Evolutionary conservation across 768 basidiomycete genomes (phyloP).

Genomic region (Termitomyces sp.): DNA sequence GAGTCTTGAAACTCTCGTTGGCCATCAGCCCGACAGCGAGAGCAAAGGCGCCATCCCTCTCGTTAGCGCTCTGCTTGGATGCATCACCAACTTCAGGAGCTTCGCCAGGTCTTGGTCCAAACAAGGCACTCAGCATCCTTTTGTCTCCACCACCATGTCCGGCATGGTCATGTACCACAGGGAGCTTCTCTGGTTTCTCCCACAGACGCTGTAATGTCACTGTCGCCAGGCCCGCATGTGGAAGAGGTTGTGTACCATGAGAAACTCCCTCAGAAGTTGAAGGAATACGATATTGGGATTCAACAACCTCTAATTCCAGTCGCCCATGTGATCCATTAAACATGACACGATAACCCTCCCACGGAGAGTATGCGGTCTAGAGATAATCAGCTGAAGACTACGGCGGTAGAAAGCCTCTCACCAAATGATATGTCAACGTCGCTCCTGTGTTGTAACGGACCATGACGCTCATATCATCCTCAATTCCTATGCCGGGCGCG

Average conservation of each 20-base stretch:
- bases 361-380: slow-evolving; percentile 37
- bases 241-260: slow-evolving; percentile 30
- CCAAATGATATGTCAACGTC: slow-evolving; percentile 48
- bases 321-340: slow-evolving; percentile 48
- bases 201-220: slow-evolving; percentile 40
- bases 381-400: not conserved
- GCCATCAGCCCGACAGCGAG: slow-evolving; percentile 42
- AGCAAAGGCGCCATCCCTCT: slow-evolving; percentile 41
- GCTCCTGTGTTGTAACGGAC: slow-evolving; percentile 40
- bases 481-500: slow-evolving; percentile 36
- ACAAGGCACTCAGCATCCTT: slow-evolving; percentile 40
- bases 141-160: slow-evolving; percentile 45
- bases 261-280: slow-evolving; percentile 25
- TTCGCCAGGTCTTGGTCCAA: slow-evolving; percentile 40
- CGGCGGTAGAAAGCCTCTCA: slow-evolving; percentile 13
- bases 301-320: slow-evolving; percentile 46
- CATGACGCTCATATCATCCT: slow-evolving; percentile 47
- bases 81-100: slow-evolving; percentile 34
- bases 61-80: slow-evolving; percentile 39
- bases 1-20: slow-evolving; percentile 43
- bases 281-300: slow-evolving; percentile 30
- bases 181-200: slow-evolving; percentile 34
- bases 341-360: slow-evolving; percentile 46
- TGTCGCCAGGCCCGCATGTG: slow-evolving; percentile 35
- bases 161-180: slow-evolving; percentile 33